Percentiles rank a stretch among this genome's conserved stretches.
Evolutionary conservation across 495 filamentous ascomycete genomes (phyloP).

Genomic region (Cetradonia linearis): DNA sequence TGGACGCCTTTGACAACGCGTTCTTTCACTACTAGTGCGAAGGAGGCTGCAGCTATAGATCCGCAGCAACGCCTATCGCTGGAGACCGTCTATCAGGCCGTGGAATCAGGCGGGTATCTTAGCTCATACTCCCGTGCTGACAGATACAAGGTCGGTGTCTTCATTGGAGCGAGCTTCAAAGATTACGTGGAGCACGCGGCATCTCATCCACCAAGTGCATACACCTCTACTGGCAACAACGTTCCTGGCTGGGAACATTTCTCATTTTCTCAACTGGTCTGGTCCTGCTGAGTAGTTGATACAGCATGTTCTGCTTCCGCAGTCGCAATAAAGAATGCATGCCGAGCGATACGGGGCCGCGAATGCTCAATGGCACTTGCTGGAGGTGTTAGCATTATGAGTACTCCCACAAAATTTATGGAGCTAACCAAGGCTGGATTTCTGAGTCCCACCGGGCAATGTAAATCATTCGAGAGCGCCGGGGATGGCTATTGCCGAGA

Average conservation of each 20-base stretch:
- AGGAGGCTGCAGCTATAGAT: constrained; percentile 42
- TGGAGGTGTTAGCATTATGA: constrained; percentile 32
- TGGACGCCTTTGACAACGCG: constrained; percentile 40
- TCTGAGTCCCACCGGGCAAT: constrained; percentile 42
- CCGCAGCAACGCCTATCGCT: constrained; percentile 44
- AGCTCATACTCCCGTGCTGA: constrained; percentile 13
- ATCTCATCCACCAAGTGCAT: constrained; percentile 29
- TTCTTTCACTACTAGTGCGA: constrained; percentile 42
- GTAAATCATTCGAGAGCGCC: constrained; percentile 47
- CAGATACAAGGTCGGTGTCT: constrained; percentile 30
- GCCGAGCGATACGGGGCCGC: constrained; percentile 27
- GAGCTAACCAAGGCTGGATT: constrained; percentile 35
- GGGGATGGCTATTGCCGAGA: constrained; percentile 37
- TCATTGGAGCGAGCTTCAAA: constrained; percentile 26
- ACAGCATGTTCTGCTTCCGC: constrained; percentile 40
- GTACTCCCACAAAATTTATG: constrained; percentile 21
- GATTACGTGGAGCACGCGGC: constrained; percentile 33
- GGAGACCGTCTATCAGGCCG: constrained; percentile 40
- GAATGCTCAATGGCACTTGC: constrained; percentile 33
- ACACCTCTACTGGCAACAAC: constrained; percentile 27
- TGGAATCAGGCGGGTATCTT: constrained; percentile 39
- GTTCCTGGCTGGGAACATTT: constrained; percentile 26
- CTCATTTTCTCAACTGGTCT: constrained; percentile 39
- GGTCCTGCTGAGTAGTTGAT: constrained; percentile 37
- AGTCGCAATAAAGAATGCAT: constrained; percentile 28